These are phyloP conservation scores for Hyaloscypha variabilis DNA, from an alignment of 495 filamentous ascomycete genomes.

Conservation along the genomic window DNA sequence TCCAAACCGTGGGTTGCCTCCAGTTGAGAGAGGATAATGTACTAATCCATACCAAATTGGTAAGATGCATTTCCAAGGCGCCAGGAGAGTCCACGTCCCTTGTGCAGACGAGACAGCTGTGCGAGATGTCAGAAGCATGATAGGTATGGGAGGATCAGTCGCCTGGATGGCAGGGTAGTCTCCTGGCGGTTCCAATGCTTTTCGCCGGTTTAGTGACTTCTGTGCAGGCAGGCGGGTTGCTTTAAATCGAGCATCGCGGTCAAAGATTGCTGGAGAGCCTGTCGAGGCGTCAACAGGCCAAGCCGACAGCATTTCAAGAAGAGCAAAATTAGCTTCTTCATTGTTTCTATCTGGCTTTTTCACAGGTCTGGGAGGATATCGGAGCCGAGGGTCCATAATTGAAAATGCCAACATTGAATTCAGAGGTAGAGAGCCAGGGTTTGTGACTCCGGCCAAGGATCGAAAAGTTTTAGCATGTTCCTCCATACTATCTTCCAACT, in stretches of 20 bases:
- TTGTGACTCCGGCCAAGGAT: slow-evolving; percentile 69
- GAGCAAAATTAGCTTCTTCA: slow-evolving; percentile 46
- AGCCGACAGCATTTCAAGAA: slow-evolving; percentile 56
- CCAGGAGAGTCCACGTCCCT: slow-evolving; percentile 80
- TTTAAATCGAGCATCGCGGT: slow-evolving; percentile 60
- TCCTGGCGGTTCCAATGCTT: slow-evolving; percentile 67
- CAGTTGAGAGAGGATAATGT: slow-evolving; percentile 81
- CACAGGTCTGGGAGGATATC: slow-evolving; percentile 63
- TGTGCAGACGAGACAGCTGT: slow-evolving; percentile 49
- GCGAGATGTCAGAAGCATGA: slow-evolving; percentile 68
- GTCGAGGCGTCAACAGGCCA: slow-evolving; percentile 71
- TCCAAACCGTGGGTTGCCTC: slow-evolving; percentile 79
- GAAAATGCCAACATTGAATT: slow-evolving; percentile 74
- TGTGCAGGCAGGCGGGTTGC: slow-evolving; percentile 74
- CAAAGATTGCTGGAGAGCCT: slow-evolving; percentile 63
- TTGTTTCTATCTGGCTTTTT: slow-evolving; percentile 46
- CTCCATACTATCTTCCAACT: slow-evolving; percentile 31
- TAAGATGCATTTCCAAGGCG: slow-evolving; percentile 89
- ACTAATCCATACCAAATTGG: slow-evolving; percentile 87
- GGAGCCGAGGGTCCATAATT: slow-evolving; percentile 77
- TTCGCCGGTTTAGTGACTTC: slow-evolving; percentile 85
- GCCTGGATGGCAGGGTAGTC: slow-evolving; percentile 56
- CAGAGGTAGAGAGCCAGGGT: slow-evolving; percentile 73
- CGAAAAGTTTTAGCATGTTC: slow-evolving; percentile 60
- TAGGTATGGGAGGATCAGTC: slow-evolving; percentile 81